Conservation (phyloP, 73 alveolate species). For the Paramecium caudatum region DNA sequence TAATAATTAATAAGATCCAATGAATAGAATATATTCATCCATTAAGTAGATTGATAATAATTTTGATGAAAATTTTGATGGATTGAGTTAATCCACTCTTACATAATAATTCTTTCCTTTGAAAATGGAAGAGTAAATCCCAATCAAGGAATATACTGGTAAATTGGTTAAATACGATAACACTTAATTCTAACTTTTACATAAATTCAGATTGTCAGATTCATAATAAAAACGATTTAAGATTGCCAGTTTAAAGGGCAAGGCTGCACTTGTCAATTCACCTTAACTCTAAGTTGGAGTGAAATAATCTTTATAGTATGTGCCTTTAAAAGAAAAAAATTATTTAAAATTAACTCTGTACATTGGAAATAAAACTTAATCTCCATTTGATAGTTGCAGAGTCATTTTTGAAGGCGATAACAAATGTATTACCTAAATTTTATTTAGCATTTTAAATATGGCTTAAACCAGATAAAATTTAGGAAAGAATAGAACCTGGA, state of each 20-base stretch:
- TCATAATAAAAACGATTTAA: conserved; percentile 14
- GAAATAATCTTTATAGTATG: conserved; percentile 34
- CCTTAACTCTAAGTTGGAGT: conserved; percentile 11
- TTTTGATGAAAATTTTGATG: conserved; percentile 61
- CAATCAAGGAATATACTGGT: neutral
- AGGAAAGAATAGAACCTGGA: neutral
- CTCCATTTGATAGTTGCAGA: neutral
- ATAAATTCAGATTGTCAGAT: conserved; percentile 4
- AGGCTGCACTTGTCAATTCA: conserved; percentile 31
- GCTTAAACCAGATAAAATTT: conserved; percentile 19
- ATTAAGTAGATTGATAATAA: neutral
- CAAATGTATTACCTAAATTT: neutral
- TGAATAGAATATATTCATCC: neutral
- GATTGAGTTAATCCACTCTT: conserved; percentile 31
- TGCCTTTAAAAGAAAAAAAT: conserved; percentile 28
- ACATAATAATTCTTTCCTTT: neutral
- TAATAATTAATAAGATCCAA: neutral
- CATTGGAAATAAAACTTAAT: conserved; percentile 52
- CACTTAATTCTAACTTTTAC: neutral
- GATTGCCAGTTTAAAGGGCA: neutral
- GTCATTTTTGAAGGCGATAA: conserved; percentile 35
- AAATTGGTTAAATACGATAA: neutral
- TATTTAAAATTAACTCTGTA: conserved; percentile 18
- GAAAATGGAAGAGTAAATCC: conserved; percentile 9
- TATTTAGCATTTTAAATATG: conserved; percentile 25